Conservation (phyloP, 164 flowering plant genomes). For the Pachysandra terminalis region DNA sequence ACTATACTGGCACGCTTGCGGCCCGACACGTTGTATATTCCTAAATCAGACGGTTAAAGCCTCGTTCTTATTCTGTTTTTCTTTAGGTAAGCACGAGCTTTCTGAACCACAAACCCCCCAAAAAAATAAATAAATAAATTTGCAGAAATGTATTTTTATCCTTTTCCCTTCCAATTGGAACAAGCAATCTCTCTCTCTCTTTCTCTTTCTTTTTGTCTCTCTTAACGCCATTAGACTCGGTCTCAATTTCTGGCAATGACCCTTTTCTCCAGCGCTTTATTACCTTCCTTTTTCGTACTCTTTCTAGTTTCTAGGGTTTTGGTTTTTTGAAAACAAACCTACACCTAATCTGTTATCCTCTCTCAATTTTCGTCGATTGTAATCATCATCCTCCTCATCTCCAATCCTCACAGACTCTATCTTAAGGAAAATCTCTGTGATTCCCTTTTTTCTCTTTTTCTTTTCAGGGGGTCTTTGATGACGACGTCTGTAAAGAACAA, state of each 20-base stretch:
- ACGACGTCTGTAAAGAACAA: slow-evolving; percentile 60
- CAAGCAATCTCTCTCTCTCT: slow-evolving; percentile 13
- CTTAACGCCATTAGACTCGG: slow-evolving; percentile 8
- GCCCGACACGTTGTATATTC: no score
- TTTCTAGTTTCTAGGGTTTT: slow-evolving; percentile 5
- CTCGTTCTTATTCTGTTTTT: not conserved
- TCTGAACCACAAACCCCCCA: no score
- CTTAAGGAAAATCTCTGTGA: not conserved
- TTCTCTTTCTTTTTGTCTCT: no score
- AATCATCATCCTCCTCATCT: slow-evolving; percentile 8
- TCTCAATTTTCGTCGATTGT: slow-evolving; percentile 7
- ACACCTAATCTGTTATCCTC: not conserved
- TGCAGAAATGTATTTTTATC: not conserved
- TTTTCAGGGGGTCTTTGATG: slow-evolving; percentile 12
- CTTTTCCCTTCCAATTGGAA: slow-evolving; percentile 9
- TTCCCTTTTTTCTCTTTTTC: no score
- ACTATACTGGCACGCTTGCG: no score
- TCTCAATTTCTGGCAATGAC: not conserved
- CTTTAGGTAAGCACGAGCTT: no score
- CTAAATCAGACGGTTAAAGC: no score
- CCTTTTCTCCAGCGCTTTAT: not conserved
- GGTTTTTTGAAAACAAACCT: not conserved
- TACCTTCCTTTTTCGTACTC: not conserved
- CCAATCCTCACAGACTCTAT: not conserved
- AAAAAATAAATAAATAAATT: no score